A percentile compares a stretch with the other conserved stretches of the same genome.
Evolutionary conservation across 2,329 filamentous ascomycete species (phyloP).

Genomic region (Drechslera avenae): DNA sequence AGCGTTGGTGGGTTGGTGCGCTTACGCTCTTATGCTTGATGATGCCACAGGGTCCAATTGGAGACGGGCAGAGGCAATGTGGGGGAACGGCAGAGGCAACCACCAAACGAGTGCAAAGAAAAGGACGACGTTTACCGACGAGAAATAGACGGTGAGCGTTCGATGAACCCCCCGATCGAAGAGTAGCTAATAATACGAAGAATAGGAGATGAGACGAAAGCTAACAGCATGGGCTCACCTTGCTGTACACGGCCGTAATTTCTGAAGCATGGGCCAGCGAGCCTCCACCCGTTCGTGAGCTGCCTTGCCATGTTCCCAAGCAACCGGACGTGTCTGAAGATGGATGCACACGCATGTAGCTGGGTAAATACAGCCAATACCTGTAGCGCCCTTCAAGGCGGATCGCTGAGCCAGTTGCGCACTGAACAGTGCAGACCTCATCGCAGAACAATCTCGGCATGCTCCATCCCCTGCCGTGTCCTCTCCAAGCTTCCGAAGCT

Average conservation of each 20-base stretch:
- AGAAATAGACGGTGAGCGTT: too few species aligned
- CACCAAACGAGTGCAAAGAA: slow-evolving; percentile 10
- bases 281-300: slow-evolving; percentile 9
- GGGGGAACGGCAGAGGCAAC: slow-evolving; percentile 19
- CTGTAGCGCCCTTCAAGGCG: too few species aligned
- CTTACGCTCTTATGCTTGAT: slow-evolving; percentile 24
- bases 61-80: slow-evolving; percentile 20
- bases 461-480: too few species aligned
- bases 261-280: slow-evolving; percentile 11
- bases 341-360: background rate
- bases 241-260: slow-evolving; percentile 3
- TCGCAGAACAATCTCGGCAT: background rate
- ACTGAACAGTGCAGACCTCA: too few species aligned
- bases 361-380: too few species aligned
- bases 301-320: background rate
- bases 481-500: background rate
- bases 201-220: slow-evolving; percentile 11
- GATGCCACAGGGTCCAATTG: slow-evolving; percentile 30
- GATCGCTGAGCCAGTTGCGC: too few species aligned
- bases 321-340: background rate
- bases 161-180: too few species aligned
- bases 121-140: background rate
- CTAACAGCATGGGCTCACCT: background rate
- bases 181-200: slow-evolving; percentile 5
- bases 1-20: slow-evolving; percentile 9